Conservation (phyloP, 495 filamentous ascomycete genomes). For the Penicillium roqueforti region DNA sequence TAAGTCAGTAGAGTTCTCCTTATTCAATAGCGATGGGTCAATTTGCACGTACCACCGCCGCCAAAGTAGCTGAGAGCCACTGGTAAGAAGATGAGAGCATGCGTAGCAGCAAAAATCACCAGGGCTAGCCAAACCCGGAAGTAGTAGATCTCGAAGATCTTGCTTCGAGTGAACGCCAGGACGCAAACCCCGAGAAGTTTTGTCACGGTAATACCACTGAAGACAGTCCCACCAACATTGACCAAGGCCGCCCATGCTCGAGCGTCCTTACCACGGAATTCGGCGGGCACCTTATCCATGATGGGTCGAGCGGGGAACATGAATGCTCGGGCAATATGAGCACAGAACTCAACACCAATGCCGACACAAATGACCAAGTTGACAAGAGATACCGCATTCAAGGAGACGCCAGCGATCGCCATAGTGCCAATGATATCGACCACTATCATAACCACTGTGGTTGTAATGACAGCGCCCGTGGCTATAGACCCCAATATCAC, state of each 20-base stretch:
- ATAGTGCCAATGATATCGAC: conserved; percentile 94
- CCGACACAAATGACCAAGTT: conserved; percentile 96
- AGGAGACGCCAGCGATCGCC: conserved; percentile 81
- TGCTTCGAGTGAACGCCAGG: conserved; percentile 88
- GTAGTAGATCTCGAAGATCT: conserved; percentile 99
- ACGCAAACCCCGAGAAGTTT: conserved; percentile 91
- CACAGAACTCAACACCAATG: conserved; percentile 95
- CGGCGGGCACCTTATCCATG: conserved; percentile 63
- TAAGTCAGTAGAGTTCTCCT: neutral
- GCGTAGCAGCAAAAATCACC: conserved; percentile 80
- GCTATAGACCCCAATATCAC: conserved; percentile 76
- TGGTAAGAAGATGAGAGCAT: conserved; percentile 88
- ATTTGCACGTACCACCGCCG: conserved; percentile 60
- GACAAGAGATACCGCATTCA: conserved; percentile 95
- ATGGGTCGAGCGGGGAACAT: conserved; percentile 79
- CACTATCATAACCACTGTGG: conserved; percentile 87
- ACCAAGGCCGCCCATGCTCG: conserved; percentile 87
- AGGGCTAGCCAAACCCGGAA: conserved; percentile 94
- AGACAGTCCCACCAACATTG: conserved; percentile 89
- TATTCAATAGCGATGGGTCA: neutral
- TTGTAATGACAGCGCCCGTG: conserved; percentile 76
- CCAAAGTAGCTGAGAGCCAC: conserved; percentile 84
- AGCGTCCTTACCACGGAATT: conserved; percentile 72
- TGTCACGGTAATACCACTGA: conserved; percentile 93
- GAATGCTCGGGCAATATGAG: conserved; percentile 93